These are phyloP conservation scores for Sporothrix pallida DNA, from an alignment of 2,329 filamentous ascomycete genomes.

Conservation along the genomic window DNA sequence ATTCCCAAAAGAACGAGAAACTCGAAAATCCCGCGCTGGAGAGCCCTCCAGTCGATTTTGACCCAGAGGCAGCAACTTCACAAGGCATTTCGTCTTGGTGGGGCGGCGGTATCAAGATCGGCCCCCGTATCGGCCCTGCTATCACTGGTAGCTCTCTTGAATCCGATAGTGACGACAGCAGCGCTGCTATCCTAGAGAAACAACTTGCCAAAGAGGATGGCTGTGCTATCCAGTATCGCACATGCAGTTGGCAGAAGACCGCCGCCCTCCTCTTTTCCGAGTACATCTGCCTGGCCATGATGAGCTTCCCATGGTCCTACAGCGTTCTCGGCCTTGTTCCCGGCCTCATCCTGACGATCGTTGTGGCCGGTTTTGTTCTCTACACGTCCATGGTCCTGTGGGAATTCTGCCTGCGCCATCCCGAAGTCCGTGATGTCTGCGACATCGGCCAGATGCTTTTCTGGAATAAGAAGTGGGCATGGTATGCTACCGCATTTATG, in stretches of 20 bases:
- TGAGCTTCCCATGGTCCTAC: slow-evolving; percentile 96
- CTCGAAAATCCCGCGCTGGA: not conserved
- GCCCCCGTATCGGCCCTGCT: slow-evolving; percentile 59
- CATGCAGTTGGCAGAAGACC: slow-evolving; percentile 95
- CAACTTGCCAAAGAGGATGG: slow-evolving; percentile 79
- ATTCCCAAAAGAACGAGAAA: slow-evolving; percentile 29
- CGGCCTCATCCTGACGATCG: slow-evolving; percentile 79
- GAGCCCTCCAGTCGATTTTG: slow-evolving; percentile 25
- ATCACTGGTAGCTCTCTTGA: slow-evolving; percentile 45
- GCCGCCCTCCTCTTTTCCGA: slow-evolving; percentile 90
- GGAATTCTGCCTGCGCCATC: slow-evolving; percentile 90
- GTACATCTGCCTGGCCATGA: slow-evolving; percentile 91
- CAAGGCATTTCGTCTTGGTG: slow-evolving; percentile 49
- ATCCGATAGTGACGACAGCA: slow-evolving; percentile 54
- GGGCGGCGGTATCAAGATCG: slow-evolving; percentile 51
- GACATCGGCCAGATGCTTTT: slow-evolving; percentile 96
- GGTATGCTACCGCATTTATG: slow-evolving; percentile 77
- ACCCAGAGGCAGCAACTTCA: slow-evolving; percentile 36
- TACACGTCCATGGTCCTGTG: slow-evolving; percentile 71
- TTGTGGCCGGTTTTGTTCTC: slow-evolving; percentile 77
- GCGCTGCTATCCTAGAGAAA: slow-evolving; percentile 58
- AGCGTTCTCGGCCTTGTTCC: slow-evolving; percentile 85
- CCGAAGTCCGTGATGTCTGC: slow-evolving; percentile 89
- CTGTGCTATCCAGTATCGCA: slow-evolving; percentile 86
- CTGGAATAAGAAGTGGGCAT: slow-evolving; percentile 77